Percentiles rank a stretch among this genome's conserved stretches.
phyloP scores from a whole-genome alignment of 2,329 filamentous ascomycete genomes.

The Plenodomus lindquistii region DNA sequence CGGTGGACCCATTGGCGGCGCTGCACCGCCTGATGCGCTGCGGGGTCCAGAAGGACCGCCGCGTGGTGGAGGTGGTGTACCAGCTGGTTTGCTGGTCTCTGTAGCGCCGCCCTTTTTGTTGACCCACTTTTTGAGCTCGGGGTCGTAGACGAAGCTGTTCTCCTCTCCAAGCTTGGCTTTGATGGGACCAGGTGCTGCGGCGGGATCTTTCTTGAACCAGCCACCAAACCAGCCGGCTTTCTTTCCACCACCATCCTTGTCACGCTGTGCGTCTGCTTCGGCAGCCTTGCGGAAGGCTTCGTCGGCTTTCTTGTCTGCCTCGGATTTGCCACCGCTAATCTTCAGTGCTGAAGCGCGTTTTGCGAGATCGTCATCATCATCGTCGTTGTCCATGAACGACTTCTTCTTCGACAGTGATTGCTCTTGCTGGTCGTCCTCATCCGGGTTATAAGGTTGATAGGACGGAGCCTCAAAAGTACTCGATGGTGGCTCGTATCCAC shows the following conservation, averaged over 20 bases:
- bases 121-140: constrained; percentile 96
- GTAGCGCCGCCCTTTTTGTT: constrained; percentile 82
- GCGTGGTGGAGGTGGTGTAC: constrained; percentile 78
- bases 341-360: constrained; percentile 57
- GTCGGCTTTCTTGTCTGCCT: constrained; percentile 73
- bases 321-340: constrained; percentile 32
- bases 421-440: constrained; percentile 54
- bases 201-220: constrained; percentile 80
- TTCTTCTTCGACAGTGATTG: constrained; percentile 63
- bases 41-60: constrained; percentile 51
- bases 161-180: constrained; percentile 92
- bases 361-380: constrained; percentile 70
- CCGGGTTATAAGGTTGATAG: constrained; percentile 55
- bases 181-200: constrained; percentile 69
- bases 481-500: constrained; percentile 41
- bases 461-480: constrained; percentile 33
- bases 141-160: constrained; percentile 90
- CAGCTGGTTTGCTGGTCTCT: constrained; percentile 60
- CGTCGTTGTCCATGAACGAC: constrained; percentile 74
- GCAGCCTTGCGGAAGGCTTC: constrained; percentile 85
- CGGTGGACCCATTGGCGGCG: constrained; percentile 41
- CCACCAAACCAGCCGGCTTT: constrained; percentile 78
- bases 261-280: constrained; percentile 68
- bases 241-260: constrained; percentile 52
- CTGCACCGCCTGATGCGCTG: constrained; percentile 55